Conservation (phyloP, 2,329 filamentous ascomycete species). For the Epichloe glyceriae region DNA sequence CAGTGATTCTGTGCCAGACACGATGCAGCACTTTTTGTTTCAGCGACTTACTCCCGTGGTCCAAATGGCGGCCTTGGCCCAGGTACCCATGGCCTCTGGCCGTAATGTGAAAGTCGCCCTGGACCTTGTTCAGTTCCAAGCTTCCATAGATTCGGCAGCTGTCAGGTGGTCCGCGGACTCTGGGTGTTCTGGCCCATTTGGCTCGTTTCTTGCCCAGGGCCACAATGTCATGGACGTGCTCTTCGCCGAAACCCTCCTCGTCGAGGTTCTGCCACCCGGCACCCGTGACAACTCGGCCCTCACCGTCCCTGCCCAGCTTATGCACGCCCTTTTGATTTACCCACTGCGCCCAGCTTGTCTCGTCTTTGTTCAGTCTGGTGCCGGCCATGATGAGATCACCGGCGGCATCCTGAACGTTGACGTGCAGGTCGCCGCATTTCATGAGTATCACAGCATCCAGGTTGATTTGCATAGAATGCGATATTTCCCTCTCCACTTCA, state of each 20-base stretch:
- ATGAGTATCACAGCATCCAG: conserved; percentile 86
- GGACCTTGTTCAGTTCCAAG: conserved; percentile 88
- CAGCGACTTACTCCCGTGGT: conserved; percentile 55
- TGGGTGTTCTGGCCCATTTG: conserved; percentile 65
- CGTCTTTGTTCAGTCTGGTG: conserved; percentile 57
- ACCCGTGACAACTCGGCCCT: conserved; percentile 42
- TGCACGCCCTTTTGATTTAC: conserved; percentile 55
- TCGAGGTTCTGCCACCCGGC: conserved; percentile 42
- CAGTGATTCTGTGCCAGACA: neutral
- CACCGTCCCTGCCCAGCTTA: conserved; percentile 40
- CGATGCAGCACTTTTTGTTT: no score
- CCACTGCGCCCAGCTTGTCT: conserved; percentile 76
- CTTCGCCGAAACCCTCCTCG: conserved; percentile 60
- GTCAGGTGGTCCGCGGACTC: conserved; percentile 46
- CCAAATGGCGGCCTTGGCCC: conserved; percentile 64
- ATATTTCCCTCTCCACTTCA: conserved; percentile 82
- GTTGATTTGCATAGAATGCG: conserved; percentile 84
- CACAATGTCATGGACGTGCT: conserved; percentile 86
- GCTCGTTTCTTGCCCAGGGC: conserved; percentile 50
- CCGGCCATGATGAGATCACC: conserved; percentile 84
- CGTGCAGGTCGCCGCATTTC: conserved; percentile 75
- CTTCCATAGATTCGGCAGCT: conserved; percentile 84
- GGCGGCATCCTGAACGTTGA: conserved; percentile 93
- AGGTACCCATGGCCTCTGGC: conserved; percentile 90
- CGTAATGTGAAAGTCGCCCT: conserved; percentile 96